Evolutionary conservation across 495 filamentous ascomycete genomes (phyloP), one percentile per base, ranked within the genome.

Genomic region (Hypoxylon lienhwacheense): DNA sequence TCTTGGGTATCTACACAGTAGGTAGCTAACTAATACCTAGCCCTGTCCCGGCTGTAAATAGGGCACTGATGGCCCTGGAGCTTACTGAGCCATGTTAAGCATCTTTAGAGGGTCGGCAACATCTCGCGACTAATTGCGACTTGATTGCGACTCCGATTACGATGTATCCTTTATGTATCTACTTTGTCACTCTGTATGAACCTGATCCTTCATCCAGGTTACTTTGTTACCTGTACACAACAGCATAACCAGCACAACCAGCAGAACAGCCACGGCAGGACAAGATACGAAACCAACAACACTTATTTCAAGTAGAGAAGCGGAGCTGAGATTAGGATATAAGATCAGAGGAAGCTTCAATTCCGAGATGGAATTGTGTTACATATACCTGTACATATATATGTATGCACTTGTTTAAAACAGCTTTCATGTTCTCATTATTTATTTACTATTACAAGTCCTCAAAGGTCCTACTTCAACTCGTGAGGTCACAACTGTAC

Each of bases 121-220:
- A 52, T 56, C 45, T 61, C 50, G 58, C 58, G 52, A 61, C 58
- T 56, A n/a, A n/a, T n/a, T n/a, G n/a, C n/a, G n/a, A n/a, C n/a
- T n/a, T n/a, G n/a, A n/a, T 45, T 61, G 35, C 26, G 36, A 61
- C 52, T 35, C 58, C 58, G 58, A 56, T 61, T 41, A 17, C 31
- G 16, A 61, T 61, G 58, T 61, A 61, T 52, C 12, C n/a, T 19
- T 16, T 7, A 56, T 56, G 58, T 61, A 61, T 43, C 58, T 61
- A 7, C 47, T 33, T n/a, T 47, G 58, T 61, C 52, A 61, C 58
- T 61, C 29, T 33, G 22, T 28, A 41, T 7, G 45, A 31, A 24
- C 24, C 35, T 33, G 22, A 54, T 61, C 45, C 46, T 47, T 51
- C 25, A 25, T 32, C 32, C 6, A 51, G 15, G 39, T 44, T 8